phyloP scores from a whole-genome alignment of 257 asterid genomes.

The Hygrophila difformis region DNA sequence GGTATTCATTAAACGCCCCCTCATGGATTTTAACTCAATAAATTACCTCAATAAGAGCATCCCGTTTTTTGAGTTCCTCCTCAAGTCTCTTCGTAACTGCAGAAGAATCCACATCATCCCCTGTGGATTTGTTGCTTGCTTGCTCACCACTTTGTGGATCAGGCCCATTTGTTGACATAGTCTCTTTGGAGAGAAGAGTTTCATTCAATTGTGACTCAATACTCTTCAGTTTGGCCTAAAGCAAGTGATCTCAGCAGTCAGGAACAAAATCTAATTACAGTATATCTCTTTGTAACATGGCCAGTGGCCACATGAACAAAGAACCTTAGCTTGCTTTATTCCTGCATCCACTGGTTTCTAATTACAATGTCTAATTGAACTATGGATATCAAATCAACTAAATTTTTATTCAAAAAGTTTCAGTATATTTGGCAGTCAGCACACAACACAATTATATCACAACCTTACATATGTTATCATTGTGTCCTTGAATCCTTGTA shows the following conservation, averaged over 20 bases:
- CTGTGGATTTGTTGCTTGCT: constrained; percentile 29
- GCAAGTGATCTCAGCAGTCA: constrained; percentile 17
- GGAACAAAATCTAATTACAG: constrained; percentile 9
- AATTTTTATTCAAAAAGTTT: no score
- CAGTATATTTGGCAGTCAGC: no score
- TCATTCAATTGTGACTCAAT: constrained; percentile 64
- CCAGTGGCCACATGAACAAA: no score
- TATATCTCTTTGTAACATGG: neutral
- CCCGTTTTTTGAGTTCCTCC: constrained; percentile 93
- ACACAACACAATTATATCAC: no score
- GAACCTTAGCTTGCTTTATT: neutral
- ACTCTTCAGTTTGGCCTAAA: constrained; percentile 66
- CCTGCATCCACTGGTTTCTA: constrained; percentile 8
- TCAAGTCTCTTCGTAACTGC: constrained; percentile 87
- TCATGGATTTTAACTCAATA: neutral
- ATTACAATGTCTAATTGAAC: constrained; percentile 8
- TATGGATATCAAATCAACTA: no score
- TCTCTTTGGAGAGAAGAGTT: constrained; percentile 44
- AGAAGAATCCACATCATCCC: constrained; percentile 57
- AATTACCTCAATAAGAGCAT: constrained; percentile 91
- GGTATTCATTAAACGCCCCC: no score
- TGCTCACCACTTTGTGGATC: constrained; percentile 38
- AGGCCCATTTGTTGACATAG: constrained; percentile 36
- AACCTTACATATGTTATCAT: no score
- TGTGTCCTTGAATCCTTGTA: no score